Conservation (phyloP, 2,329 filamentous ascomycete genomes). For the Sporothrix mexicana region DNA sequence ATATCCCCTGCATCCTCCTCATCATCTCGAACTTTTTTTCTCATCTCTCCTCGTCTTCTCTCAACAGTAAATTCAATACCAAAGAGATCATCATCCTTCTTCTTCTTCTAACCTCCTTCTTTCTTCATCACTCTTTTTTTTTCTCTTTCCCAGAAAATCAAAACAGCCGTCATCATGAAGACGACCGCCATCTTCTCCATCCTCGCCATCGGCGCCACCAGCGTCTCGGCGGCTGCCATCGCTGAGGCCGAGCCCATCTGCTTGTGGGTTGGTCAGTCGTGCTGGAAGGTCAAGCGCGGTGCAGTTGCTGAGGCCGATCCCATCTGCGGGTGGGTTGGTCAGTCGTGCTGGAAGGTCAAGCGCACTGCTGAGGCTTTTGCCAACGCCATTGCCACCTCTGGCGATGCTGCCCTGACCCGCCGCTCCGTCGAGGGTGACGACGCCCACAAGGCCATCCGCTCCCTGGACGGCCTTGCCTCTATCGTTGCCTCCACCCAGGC, state of each 20-base stretch:
- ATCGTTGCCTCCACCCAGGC: conserved; percentile 39
- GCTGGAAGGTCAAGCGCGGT: conserved; percentile 48
- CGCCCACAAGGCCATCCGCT: conserved; percentile 36
- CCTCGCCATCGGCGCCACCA: conserved; percentile 36
- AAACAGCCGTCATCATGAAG: conserved; percentile 34
- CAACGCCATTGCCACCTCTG: conserved; percentile 23
- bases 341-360: conserved; percentile 50
- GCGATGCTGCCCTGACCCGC: conserved; percentile 31
- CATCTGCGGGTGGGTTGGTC: conserved; percentile 48
- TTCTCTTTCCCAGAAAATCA: neutral
- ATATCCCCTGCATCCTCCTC: neutral
- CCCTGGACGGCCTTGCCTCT: conserved; percentile 37
- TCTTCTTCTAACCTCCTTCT: neutral
- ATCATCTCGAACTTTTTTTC: neutral
- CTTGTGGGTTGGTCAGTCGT: conserved; percentile 48
- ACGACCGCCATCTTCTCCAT: conserved; percentile 35
- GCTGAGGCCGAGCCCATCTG: conserved; percentile 43
- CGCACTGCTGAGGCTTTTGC: conserved; percentile 45
- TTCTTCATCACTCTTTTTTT: neutral
- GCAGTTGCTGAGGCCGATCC: conserved; percentile 35
- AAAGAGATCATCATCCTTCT: conserved; percentile 20
- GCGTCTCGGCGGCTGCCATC: conserved; percentile 36
- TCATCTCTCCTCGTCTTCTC: conserved; percentile 10
- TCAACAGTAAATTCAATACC: neutral
- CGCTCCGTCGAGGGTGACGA: conserved; percentile 36